These are phyloP conservation scores for Globisporangium recalcitrans DNA, from an alignment of 352 stramenopile species.

Conservation along the genomic window DNA sequence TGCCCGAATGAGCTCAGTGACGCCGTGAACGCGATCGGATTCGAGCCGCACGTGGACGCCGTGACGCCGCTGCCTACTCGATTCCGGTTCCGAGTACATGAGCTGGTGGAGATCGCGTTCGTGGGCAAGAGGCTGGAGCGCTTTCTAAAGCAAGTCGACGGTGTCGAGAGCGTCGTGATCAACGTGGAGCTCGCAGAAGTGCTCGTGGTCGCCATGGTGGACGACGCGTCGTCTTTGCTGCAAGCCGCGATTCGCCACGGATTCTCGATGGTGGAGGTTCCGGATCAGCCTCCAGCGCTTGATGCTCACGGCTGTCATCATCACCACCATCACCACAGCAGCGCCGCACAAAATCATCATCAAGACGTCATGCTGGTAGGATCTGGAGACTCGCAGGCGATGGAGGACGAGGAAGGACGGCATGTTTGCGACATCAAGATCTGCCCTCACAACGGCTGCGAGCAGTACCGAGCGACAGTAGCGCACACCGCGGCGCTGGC, in stretches of 20 bases:
- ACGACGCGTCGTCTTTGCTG: constrained; percentile 31
- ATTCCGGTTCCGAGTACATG: constrained; percentile 46
- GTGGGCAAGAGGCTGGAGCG: constrained; percentile 17
- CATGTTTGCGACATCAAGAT: constrained; percentile 62
- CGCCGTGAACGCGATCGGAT: constrained; percentile 50
- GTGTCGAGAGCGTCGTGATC: constrained; percentile 61
- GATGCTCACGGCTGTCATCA: background rate
- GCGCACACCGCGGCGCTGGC: constrained; percentile 74
- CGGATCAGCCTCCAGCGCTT: constrained; percentile 17
- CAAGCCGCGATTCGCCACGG: constrained; percentile 30
- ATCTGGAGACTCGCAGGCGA: background rate
- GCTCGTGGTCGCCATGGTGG: constrained; percentile 50
- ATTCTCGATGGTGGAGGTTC: constrained; percentile 51
- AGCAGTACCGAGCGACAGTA: constrained; percentile 71
- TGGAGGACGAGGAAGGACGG: constrained; percentile 17
- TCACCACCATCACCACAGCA: background rate
- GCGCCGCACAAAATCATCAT: background rate
- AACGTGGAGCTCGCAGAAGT: constrained; percentile 52
- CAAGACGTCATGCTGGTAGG: background rate
- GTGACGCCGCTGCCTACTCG: constrained; percentile 37
- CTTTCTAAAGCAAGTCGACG: constrained; percentile 39
- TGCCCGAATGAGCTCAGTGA: constrained; percentile 27
- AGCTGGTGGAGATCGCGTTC: constrained; percentile 9
- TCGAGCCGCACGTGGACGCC: constrained; percentile 40
- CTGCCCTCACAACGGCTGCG: constrained; percentile 63